phyloP scores from a whole-genome alignment of 192 early-diverging fungal species.

The Neocallimastix lanati region DNA sequence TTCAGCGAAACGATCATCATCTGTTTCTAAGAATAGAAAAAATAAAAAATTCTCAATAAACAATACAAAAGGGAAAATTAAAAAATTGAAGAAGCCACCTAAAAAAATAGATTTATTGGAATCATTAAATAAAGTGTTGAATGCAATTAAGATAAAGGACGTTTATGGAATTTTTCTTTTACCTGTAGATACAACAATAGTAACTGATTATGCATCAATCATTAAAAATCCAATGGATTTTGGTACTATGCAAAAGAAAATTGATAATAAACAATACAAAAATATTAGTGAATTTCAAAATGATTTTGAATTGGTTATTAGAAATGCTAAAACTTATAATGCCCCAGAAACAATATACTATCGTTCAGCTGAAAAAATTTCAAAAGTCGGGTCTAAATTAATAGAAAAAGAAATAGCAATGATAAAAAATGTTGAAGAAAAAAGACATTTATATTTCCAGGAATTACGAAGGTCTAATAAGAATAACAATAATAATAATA shows the following conservation, averaged over 20 bases:
- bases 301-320: conserved; percentile 60
- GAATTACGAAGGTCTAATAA: neutral
- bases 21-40: neutral
- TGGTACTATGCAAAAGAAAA: conserved; percentile 66
- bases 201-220: conserved; percentile 62
- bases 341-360: conserved; percentile 61
- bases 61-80: conserved; percentile 18
- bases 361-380: conserved; percentile 58
- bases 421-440: conserved; percentile 3
- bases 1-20: neutral
- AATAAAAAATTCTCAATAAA: conserved; percentile 14
- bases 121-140: conserved; percentile 40
- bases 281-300: conserved; percentile 46
- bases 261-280: conserved; percentile 36
- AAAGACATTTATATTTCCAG: neutral
- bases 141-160: conserved; percentile 52
- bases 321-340: conserved; percentile 73
- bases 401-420: conserved; percentile 46
- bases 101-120: conserved; percentile 39
- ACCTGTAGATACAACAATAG: conserved; percentile 57
- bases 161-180: conserved; percentile 71
- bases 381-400: conserved; percentile 39
- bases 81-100: conserved; percentile 3
- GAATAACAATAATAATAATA: neutral
- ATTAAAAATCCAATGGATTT: conserved; percentile 82